phyloP scores from a whole-genome alignment of 164 flowering plant species.

The Chimonanthus salicifolius region DNA sequence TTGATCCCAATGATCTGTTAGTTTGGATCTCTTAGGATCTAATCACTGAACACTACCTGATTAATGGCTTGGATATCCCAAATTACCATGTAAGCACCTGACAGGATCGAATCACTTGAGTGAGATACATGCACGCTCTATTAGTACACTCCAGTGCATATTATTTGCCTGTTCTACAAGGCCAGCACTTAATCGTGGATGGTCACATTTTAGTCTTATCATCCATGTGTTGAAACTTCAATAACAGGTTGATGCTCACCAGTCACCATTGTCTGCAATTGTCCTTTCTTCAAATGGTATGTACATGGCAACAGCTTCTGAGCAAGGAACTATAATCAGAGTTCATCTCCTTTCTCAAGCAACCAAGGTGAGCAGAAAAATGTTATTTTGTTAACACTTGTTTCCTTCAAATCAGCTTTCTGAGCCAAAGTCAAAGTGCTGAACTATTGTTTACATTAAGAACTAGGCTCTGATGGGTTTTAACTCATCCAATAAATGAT shows the following conservation, averaged over 20 bases:
- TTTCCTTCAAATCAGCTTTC: neutral
- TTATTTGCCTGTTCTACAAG: too few species aligned
- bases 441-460: neutral
- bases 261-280: constrained; percentile 73
- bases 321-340: constrained; percentile 89
- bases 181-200: too few species aligned
- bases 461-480: neutral
- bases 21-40: too few species aligned
- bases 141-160: too few species aligned
- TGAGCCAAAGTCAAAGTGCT: neutral
- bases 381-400: neutral
- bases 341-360: constrained; percentile 83
- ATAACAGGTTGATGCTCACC: constrained; percentile 84
- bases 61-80: too few species aligned
- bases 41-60: too few species aligned
- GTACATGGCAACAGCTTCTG: constrained; percentile 94
- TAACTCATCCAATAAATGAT: neutral
- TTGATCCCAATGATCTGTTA: too few species aligned
- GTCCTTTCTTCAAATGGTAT: constrained; percentile 74
- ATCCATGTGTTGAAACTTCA: neutral
- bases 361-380: constrained; percentile 48
- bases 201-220: too few species aligned
- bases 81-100: too few species aligned
- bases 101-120: too few species aligned
- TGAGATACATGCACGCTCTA: too few species aligned